Percentiles rank a stretch among this genome's conserved stretches.
phyloP scores from a whole-genome alignment of 2,329 filamentous ascomycete genomes.

The Huntiella abstrusa region DNA sequence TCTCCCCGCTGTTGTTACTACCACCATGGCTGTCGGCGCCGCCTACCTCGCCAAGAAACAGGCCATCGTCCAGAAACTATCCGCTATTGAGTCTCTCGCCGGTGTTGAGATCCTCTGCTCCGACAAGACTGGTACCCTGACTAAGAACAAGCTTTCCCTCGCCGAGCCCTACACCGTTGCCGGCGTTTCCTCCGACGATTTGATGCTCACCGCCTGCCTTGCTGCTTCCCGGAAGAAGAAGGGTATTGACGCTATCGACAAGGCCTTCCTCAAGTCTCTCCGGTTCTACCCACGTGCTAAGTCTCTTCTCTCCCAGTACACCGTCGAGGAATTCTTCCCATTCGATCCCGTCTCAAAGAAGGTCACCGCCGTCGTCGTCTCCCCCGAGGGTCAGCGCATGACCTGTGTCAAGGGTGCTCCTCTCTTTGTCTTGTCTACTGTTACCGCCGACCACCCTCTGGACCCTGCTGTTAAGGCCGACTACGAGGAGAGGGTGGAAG shows the following conservation, averaged over 20 bases:
- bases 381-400: slow-evolving; percentile 65
- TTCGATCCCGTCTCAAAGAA: slow-evolving; percentile 66
- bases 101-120: too few relatives aligned
- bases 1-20: slow-evolving; percentile 83
- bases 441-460: slow-evolving; percentile 68
- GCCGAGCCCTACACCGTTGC: too few relatives aligned
- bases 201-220: too few relatives aligned
- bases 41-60: slow-evolving; percentile 21
- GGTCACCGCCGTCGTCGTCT: slow-evolving; percentile 67
- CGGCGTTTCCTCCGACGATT: too few relatives aligned
- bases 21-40: slow-evolving; percentile 85
- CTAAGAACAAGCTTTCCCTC: too few relatives aligned
- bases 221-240: too few relatives aligned
- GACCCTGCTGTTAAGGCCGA: slow-evolving; percentile 57
- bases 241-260: too few relatives aligned
- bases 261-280: slow-evolving; percentile 53
- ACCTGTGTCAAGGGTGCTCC: slow-evolving; percentile 84
- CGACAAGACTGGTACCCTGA: too few relatives aligned
- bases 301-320: slow-evolving; percentile 62
- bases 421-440: slow-evolving; percentile 69
- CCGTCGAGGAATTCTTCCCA: slow-evolving; percentile 39
- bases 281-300: slow-evolving; percentile 70
- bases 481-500: slow-evolving; percentile 84
- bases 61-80: too few relatives aligned
- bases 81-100: too few relatives aligned